phyloP scores from a whole-genome alignment of 352 stramenopile genomes.

The Globisporangium paroecandrum region DNA sequence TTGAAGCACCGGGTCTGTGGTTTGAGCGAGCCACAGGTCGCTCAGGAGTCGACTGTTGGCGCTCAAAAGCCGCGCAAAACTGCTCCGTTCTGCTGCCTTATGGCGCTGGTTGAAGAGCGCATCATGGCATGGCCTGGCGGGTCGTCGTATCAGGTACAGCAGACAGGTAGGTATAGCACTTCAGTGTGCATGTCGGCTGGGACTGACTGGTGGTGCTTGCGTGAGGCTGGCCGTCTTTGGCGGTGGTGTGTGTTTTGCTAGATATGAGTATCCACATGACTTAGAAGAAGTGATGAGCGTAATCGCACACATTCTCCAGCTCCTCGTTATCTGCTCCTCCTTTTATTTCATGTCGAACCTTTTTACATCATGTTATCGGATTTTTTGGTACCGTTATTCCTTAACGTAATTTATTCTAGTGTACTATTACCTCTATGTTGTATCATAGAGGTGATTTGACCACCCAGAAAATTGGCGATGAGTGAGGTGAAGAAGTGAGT shows the following conservation, averaged over 20 bases:
- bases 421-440: background rate
- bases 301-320: background rate
- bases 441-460: background rate
- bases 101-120: background rate
- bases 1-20: too few relatives aligned
- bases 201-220: too few relatives aligned
- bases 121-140: too few relatives aligned
- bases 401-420: too few relatives aligned
- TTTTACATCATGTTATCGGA: background rate
- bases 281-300: background rate
- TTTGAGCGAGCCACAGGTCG: background rate
- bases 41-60: background rate
- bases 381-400: too few relatives aligned
- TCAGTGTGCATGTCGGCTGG: too few relatives aligned
- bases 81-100: background rate
- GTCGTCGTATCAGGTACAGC: too few relatives aligned
- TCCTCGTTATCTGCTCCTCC: background rate
- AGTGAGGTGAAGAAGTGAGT: background rate
- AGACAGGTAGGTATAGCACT: too few relatives aligned
- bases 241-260: background rate
- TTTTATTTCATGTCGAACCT: background rate
- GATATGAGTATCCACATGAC: too few relatives aligned
- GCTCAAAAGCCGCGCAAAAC: conserved; percentile 7
- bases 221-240: too few relatives aligned
- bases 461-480: background rate